Evolutionary conservation across 2,329 filamentous ascomycete species (phyloP).

Genomic region (Neodidymelliopsis sp.): DNA sequence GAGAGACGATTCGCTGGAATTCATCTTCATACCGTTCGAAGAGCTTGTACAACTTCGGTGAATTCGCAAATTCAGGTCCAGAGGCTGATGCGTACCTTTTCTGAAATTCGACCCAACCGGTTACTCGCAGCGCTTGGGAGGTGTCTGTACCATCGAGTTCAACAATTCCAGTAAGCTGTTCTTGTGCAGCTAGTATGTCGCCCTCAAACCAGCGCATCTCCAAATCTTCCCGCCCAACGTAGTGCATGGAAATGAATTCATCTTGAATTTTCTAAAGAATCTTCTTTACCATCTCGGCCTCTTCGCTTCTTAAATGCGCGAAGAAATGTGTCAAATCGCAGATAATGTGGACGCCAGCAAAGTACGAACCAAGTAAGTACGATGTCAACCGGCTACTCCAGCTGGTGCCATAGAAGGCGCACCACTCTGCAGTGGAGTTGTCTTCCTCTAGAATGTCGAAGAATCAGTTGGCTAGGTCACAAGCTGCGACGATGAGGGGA

Average conservation of each 20-base stretch:
- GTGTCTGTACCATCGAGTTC: not conserved
- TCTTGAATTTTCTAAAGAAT: slow-evolving; percentile 19
- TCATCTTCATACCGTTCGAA: slow-evolving; percentile 11
- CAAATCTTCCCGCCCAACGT: slow-evolving; percentile 9
- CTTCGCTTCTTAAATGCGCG: slow-evolving; percentile 3
- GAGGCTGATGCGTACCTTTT: slow-evolving; percentile 5
- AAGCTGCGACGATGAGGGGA: slow-evolving; percentile 9
- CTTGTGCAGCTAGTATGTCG: slow-evolving; percentile 17
- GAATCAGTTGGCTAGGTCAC: slow-evolving; percentile 17
- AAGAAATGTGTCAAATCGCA: slow-evolving; percentile 18
- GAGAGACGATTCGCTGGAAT: slow-evolving; percentile 14
- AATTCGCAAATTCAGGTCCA: not conserved
- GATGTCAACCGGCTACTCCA: slow-evolving; percentile 12
- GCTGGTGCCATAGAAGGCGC: slow-evolving; percentile 4
- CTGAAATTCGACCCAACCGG: slow-evolving; percentile 11
- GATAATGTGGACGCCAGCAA: slow-evolving; percentile 17
- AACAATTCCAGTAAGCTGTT: slow-evolving; percentile 4
- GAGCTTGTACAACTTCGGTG: not conserved
- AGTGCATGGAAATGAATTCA: slow-evolving; percentile 14
- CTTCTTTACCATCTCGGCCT: slow-evolving; percentile 11
- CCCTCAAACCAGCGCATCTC: slow-evolving; percentile 20
- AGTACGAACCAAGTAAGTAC: slow-evolving; percentile 10
- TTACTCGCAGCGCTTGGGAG: slow-evolving; percentile 8
- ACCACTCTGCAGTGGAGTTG: slow-evolving; percentile 4
- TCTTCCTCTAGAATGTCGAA: slow-evolving; percentile 9